Evolutionary conservation across 176 grass and related monocot genomes (phyloP), one percentile per base, ranked within the genome.

Genomic region (Chrysopogon serrulatus): DNA sequence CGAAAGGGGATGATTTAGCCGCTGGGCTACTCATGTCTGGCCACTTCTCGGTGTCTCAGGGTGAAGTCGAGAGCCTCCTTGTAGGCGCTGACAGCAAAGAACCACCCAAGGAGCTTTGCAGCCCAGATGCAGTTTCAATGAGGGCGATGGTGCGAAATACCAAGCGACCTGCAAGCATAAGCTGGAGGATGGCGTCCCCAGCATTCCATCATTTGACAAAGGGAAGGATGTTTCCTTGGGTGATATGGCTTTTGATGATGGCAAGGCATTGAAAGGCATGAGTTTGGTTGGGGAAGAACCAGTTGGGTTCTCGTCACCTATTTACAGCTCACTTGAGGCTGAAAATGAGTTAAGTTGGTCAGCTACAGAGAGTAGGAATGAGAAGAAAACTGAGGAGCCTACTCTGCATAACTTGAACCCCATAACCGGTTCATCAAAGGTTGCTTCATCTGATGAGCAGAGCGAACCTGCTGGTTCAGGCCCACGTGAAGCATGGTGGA

Each of bases 1-100:
- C 45, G 13, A 54, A 86, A 6, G 86, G 81, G 31, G 71, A 12
- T 23, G 86, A 88, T 62, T 70, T 87, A 42, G 89, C 94, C 4
- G 86, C 86, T 11, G 24, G 88, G 5, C 77, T 95, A 11, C 71
- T 98, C 53, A 90, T 91, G 86, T 93, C 95, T 72, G 84, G 90
- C 15, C 95, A 98, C 32, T 98, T 95, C 66, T 87, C 86, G 0
- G 74, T 86, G n/a, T 78, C 90, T 5, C 45, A 56, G 27, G 80
- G 49, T 24, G 86, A 98, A 37, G 42, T 85, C 19, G 84, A 91
- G 73, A 78, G 14, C 60, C 80, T 87, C 72, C 81, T 86, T 6
- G 21, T 31, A 59, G 68, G 35, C 60, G 14, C 80, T 21, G 86
- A 89, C 27, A 26, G 34, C 83, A 91, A 84, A 37, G 71, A 65